Evolutionary conservation across 2,329 filamentous ascomycete genomes (phyloP), one percentile per base, ranked within the genome.

Genomic region (Bipolaris cookei): DNA sequence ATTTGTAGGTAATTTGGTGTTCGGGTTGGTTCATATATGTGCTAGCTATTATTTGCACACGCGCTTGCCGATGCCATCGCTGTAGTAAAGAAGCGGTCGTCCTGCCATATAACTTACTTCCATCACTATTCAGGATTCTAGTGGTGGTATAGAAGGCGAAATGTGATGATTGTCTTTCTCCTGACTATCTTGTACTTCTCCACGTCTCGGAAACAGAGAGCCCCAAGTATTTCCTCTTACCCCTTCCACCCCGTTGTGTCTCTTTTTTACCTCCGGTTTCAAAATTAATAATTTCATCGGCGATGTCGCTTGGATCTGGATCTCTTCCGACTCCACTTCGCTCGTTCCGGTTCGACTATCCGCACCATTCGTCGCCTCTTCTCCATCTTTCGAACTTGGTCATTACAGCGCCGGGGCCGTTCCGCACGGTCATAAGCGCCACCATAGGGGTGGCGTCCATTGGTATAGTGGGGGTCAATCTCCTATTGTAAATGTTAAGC

Each of bases 151-250:
- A 32, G 42, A 45, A 37, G 23, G 56, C 20, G 61, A 21, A 10
- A 44, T 14, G 1, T 46, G 56, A 56, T 53, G 61, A 7, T 7
- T 32, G 1, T 6, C 25, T 14, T 16, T 25, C 57, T 49, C 42
- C 23, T 44, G 28, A 49, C n/a, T 44, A 30, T 46, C 48, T 18
- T 21, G 13, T 4, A 38, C 13, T 5, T 41, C 28, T 13, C 8
- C 8, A 1, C 50, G 42, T 30, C 18, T 62, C 1, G 60, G 64
- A 53, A 73, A 72, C 3, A 67, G 70, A 23, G 66, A 63, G 28
- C 70, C 64, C 68, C 67, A 73, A 7, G 70, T 35, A 68, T 71
- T 49, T 61, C 61, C 38, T 23, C 21, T 1, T 11, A 46, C 3
- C 30, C 42, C 21, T 28, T 56, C 5, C 18, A 30, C 35, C 47